Percentiles rank a stretch among this genome's conserved stretches.
Conservation (phyloP, 805 yeast genomes). For the Kodamaea restingae region DNA sequence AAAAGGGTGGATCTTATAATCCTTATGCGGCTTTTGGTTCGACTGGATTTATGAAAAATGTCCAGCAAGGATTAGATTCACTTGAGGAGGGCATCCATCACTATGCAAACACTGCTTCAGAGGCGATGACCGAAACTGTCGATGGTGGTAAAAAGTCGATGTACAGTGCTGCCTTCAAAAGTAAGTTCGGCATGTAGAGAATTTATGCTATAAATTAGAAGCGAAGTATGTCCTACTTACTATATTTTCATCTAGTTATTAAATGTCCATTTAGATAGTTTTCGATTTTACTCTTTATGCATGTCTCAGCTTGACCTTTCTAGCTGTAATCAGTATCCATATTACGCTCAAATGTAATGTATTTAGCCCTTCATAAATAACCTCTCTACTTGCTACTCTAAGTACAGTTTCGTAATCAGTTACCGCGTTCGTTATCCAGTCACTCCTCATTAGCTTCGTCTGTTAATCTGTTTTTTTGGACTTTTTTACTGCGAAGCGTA, state of each 20-base stretch:
- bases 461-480: background rate
- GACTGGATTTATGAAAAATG: conserved; percentile 36
- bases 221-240: too few relatives aligned
- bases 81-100: conserved; percentile 54
- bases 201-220: background rate
- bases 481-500: conserved; percentile 3
- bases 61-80: conserved; percentile 50
- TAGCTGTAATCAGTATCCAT: too few relatives aligned
- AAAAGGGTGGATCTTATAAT: conserved; percentile 29
- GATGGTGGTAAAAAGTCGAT: conserved; percentile 48
- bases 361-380: too few relatives aligned
- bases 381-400: too few relatives aligned
- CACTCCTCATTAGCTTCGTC: too few relatives aligned
- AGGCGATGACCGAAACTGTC: conserved; percentile 48
- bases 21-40: conserved; percentile 31
- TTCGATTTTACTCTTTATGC: too few relatives aligned
- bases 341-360: too few relatives aligned
- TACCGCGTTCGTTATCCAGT: too few relatives aligned
- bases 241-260: too few relatives aligned
- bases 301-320: too few relatives aligned
- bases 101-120: conserved; percentile 53
- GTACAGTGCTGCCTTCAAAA: conserved; percentile 48
- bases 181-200: conserved; percentile 48
- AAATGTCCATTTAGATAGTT: too few relatives aligned
- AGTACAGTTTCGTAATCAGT: too few relatives aligned